Evolutionary conservation across 2,329 filamentous ascomycete species (phyloP).

Genomic region (Colletotrichum echinochloae): DNA sequence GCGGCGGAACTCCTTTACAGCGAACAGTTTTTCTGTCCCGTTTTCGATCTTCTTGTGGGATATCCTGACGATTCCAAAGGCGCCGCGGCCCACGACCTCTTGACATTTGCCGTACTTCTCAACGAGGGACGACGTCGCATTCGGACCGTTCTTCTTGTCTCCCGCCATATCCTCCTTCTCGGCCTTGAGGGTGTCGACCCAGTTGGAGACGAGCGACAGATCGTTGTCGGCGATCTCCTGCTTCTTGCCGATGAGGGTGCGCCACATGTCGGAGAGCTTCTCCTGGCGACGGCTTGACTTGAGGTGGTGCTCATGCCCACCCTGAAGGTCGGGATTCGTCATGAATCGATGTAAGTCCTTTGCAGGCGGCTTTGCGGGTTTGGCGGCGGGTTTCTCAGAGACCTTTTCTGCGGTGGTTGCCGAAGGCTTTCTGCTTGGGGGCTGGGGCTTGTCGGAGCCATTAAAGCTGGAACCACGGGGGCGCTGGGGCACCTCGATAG

Average conservation of each 20-base stretch:
- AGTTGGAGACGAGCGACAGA: slow-evolving; percentile 91
- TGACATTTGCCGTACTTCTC: slow-evolving; percentile 99
- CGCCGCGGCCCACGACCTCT: slow-evolving; percentile 93
- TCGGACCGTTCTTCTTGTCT: slow-evolving; percentile 82
- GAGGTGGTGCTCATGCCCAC: slow-evolving; percentile 87
- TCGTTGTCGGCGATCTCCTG: slow-evolving; percentile 81
- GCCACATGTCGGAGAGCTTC: slow-evolving; percentile 92
- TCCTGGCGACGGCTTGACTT: slow-evolving; percentile 93
- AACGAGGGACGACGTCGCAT: slow-evolving; percentile 81
- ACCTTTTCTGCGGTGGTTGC: slow-evolving; percentile 46
- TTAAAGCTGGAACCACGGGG: slow-evolving; percentile 51
- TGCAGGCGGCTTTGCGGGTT: slow-evolving; percentile 52
- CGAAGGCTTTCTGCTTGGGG: slow-evolving; percentile 48
- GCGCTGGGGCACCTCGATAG: slow-evolving; percentile 51
- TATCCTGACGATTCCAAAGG: slow-evolving; percentile 97
- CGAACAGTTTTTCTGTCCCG: slow-evolving; percentile 91
- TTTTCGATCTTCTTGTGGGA: slow-evolving; percentile 94
- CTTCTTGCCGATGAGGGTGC: slow-evolving; percentile 86
- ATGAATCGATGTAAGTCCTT: slow-evolving; percentile 63
- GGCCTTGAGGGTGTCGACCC: slow-evolving; percentile 94
- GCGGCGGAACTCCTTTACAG: slow-evolving; percentile 97
- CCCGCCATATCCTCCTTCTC: slow-evolving; percentile 76
- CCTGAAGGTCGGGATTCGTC: slow-evolving; percentile 64
- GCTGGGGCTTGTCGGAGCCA: slow-evolving; percentile 54
- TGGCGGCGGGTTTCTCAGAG: slow-evolving; percentile 48